phyloP scores from a whole-genome alignment of 2,329 filamentous ascomycete genomes.

The Fusarium sp. region DNA sequence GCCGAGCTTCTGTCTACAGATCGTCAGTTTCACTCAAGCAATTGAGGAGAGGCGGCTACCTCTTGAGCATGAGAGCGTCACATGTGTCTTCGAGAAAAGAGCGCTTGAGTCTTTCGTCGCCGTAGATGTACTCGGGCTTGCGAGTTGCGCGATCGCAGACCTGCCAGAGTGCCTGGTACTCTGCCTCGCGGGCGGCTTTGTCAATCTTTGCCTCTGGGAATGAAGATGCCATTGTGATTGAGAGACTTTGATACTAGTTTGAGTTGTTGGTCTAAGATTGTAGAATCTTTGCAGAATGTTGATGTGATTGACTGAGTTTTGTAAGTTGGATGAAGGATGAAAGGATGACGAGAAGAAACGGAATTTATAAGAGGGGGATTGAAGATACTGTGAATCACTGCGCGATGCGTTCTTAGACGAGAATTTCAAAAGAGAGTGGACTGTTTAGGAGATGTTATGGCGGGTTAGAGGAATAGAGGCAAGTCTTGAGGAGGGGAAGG shows the following conservation, averaged over 20 bases:
- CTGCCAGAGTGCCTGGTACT: constrained; percentile 44
- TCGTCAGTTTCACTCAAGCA: background rate
- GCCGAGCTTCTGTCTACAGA: constrained; percentile 3
- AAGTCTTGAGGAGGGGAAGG: background rate
- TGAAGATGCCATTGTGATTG: constrained; percentile 13
- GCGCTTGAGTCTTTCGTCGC: background rate
- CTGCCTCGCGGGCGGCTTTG: constrained; percentile 29
- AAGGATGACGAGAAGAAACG: background rate
- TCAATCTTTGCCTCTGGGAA: background rate
- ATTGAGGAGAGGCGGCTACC: constrained; percentile 3
- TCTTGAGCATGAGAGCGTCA: constrained; percentile 12
- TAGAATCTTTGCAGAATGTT: background rate
- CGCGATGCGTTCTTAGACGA: background rate
- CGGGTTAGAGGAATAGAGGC: background rate
- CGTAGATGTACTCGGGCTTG: constrained; percentile 17
- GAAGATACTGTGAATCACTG: background rate
- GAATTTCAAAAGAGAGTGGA: background rate
- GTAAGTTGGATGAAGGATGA: background rate
- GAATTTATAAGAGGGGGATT: background rate
- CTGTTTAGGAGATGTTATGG: background rate
- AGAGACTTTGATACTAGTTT: background rate
- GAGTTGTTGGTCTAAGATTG: background rate
- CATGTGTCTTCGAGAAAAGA: constrained; percentile 15
- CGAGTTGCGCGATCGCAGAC: constrained; percentile 31
- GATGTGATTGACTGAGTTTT: background rate